Evolutionary conservation across 1,139 yeast species (phyloP).

Genomic region (Saccharomycopsis hybrid): DNA sequence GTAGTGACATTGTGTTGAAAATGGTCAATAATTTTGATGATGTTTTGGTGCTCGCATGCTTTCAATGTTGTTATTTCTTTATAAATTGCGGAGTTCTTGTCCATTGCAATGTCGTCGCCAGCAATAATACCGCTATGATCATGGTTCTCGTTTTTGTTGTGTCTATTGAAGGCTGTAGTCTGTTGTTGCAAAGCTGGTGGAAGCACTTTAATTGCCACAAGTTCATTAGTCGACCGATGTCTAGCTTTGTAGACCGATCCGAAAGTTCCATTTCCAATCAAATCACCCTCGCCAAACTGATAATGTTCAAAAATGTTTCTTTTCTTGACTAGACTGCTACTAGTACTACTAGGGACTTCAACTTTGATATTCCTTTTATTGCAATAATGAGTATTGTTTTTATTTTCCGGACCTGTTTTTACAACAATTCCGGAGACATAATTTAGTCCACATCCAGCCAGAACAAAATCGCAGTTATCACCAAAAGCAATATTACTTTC

Average conservation of each 20-base stretch:
- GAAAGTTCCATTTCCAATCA: slow-evolving; percentile 71
- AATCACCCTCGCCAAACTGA: slow-evolving; percentile 52
- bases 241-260: slow-evolving; percentile 71
- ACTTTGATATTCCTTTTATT: no score
- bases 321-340: slow-evolving; percentile 19
- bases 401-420: background rate
- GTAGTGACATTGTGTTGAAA: slow-evolving; percentile 32
- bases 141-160: no score
- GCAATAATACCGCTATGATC: no score
- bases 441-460: no score
- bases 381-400: no score
- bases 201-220: slow-evolving; percentile 46
- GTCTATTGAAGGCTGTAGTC: no score
- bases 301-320: slow-evolving; percentile 43
- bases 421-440: no score
- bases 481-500: background rate
- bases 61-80: slow-evolving; percentile 64
- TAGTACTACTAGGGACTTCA: background rate
- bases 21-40: slow-evolving; percentile 58
- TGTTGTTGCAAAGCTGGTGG: slow-evolving; percentile 35
- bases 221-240: slow-evolving; percentile 48
- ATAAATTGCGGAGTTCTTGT: slow-evolving; percentile 45
- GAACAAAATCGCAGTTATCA: background rate
- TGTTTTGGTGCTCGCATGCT: slow-evolving; percentile 64
- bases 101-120: slow-evolving; percentile 40